phyloP scores from a whole-genome alignment of 495 filamentous ascomycete species.

The Cryomyces minteri region DNA sequence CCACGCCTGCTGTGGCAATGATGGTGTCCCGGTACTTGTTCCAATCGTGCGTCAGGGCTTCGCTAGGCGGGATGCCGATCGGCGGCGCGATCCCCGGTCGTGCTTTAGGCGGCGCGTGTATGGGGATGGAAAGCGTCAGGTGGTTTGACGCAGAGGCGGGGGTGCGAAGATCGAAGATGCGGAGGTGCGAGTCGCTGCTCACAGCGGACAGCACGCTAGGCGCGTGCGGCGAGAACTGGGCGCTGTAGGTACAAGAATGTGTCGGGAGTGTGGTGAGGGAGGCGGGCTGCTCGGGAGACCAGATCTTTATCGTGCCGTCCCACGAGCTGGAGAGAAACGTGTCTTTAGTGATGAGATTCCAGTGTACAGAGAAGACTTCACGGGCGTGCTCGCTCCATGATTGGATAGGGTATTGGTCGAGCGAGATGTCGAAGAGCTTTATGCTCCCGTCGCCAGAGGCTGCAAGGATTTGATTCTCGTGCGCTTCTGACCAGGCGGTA shows the following conservation, averaged over 20 bases:
- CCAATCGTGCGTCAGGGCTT: slow-evolving; percentile 93
- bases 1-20: slow-evolving; percentile 79
- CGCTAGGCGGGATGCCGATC: slow-evolving; percentile 36
- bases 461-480: slow-evolving; percentile 81
- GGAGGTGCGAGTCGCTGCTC: slow-evolving; percentile 65
- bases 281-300: slow-evolving; percentile 52
- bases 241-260: slow-evolving; percentile 79
- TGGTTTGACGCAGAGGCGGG: slow-evolving; percentile 70
- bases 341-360: slow-evolving; percentile 84
- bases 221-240: slow-evolving; percentile 62
- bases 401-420: slow-evolving; percentile 57
- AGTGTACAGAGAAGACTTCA: slow-evolving; percentile 78
- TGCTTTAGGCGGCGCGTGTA: slow-evolving; percentile 41
- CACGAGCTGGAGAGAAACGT: slow-evolving; percentile 76
- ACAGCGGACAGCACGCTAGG: slow-evolving; percentile 65
- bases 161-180: slow-evolving; percentile 77
- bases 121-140: slow-evolving; percentile 55
- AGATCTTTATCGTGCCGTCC: slow-evolving; percentile 90
- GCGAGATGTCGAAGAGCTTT: slow-evolving; percentile 74
- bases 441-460: slow-evolving; percentile 83
- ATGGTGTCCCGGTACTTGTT: slow-evolving; percentile 85
- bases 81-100: slow-evolving; percentile 20
- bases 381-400: slow-evolving; percentile 83
- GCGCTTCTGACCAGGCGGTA: slow-evolving; percentile 77
- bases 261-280: slow-evolving; percentile 73